Base-by-base conservation (phyloP, 225 moss, liverwort and hornwort genomes). In the Rhytidiadelphus loreus region DNA sequence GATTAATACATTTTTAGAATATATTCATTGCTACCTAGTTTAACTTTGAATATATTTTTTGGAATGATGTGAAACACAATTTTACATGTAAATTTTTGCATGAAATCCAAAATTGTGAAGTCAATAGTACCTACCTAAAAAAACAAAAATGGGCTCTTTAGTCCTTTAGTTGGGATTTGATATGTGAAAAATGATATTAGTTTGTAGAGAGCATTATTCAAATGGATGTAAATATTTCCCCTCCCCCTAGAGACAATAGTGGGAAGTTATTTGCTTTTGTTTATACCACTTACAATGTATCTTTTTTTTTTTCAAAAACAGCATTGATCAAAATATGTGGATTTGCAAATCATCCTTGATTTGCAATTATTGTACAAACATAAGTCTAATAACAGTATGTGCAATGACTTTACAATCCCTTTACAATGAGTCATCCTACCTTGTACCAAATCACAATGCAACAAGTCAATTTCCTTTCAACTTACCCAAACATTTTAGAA, bases 121-220 rank as follows among this genome's bases (percentile, higher is more conserved):
- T 65, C 3, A 65, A 18, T 17, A 64, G 9, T 2, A 2, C 33
- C 4, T 64, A 5, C 5, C 2, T 3, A 5, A 65, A 10, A 10
- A 33, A 65, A 17, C 2, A 2, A 63, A 64, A 33, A 0, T 64
- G 2, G 2, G 0, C 8, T 33, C 63, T 3, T 33, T 64, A 33
- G 5, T 64, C 9, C 2, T 64, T 33, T 19, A 33, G 6, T 64
- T 35, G 35, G 19, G 5, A 35, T 64, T 35, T 65, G 61, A 61
- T 61, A 28, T 28, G 19, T 19, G 0, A 65, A 65, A 1, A 19
- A 19, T 35, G 19, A 63, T 32, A 9, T 33, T 65, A n/a, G n/a
- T 65, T 22, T 66, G 7, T 22, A n/a, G 22, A 66, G 12, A 68
- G 7, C 8, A 62, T 30, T 30, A 62, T 15, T 68, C 6, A 22